Conservation (phyloP, 352 stramenopile species). For the Globisporangium polare region DNA sequence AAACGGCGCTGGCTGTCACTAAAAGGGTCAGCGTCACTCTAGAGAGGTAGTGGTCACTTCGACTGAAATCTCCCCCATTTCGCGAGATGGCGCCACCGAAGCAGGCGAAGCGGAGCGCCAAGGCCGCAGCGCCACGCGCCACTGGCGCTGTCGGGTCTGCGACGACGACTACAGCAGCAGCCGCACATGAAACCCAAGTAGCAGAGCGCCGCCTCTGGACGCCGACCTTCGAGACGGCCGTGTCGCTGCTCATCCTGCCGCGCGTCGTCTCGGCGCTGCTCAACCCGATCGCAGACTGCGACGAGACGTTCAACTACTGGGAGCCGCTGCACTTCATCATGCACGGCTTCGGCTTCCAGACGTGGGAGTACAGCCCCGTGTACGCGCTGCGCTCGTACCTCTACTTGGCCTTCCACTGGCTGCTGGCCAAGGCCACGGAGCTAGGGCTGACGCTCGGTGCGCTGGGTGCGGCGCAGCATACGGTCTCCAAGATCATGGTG, state of each 20-base stretch:
- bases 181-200: background rate
- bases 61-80: background rate
- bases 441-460: slow-evolving; percentile 37
- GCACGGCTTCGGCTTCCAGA: slow-evolving; percentile 90
- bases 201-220: slow-evolving; percentile 21
- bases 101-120: slow-evolving; percentile 3
- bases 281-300: slow-evolving; percentile 94
- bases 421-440: slow-evolving; percentile 40
- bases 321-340: slow-evolving; percentile 97
- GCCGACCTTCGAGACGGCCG: slow-evolving; percentile 25
- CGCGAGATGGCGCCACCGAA: slow-evolving; percentile 11
- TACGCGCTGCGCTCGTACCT: slow-evolving; percentile 96
- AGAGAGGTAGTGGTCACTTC: background rate
- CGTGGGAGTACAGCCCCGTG: slow-evolving; percentile 89
- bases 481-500: slow-evolving; percentile 68
- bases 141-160: background rate
- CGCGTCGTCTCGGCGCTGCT: slow-evolving; percentile 54
- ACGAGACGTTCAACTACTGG: slow-evolving; percentile 99
- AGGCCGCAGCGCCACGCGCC: background rate
- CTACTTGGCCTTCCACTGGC: slow-evolving; percentile 81
- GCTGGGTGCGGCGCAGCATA: slow-evolving; percentile 12
- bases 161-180: background rate
- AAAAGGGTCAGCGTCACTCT: background rate
- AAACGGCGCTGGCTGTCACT: background rate
- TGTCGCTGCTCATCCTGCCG: slow-evolving; percentile 28